phyloP scores from a whole-genome alignment of 129 eudicot species.

The Flaveria bidentis region DNA sequence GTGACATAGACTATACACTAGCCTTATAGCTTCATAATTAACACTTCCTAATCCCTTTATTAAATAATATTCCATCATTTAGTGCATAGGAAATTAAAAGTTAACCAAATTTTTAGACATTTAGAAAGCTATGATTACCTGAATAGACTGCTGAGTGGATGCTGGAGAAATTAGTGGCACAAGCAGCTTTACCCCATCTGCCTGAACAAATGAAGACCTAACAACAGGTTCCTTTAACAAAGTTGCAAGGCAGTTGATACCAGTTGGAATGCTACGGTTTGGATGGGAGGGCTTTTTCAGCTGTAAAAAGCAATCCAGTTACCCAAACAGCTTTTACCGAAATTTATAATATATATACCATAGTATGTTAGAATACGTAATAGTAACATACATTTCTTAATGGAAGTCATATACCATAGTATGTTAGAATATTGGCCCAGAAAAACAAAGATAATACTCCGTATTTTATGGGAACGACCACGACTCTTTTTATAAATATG shows the following conservation, averaged over 20 bases:
- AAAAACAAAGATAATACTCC: no score
- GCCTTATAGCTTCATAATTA: neutral
- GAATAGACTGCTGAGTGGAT: slow-evolving; percentile 96
- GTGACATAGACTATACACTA: neutral
- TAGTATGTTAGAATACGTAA: neutral
- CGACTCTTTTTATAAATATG: no score
- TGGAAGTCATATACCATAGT: no score
- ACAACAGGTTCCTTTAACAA: slow-evolving; percentile 80
- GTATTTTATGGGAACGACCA: no score
- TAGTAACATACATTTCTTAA: neutral
- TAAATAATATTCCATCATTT: slow-evolving; percentile 7
- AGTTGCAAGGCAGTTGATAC: slow-evolving; percentile 72
- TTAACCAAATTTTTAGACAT: neutral
- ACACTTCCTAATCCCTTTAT: neutral
- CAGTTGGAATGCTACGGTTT: slow-evolving; percentile 62
- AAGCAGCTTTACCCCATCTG: slow-evolving; percentile 90
- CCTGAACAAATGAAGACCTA: slow-evolving; percentile 88
- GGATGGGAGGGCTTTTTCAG: slow-evolving; percentile 94
- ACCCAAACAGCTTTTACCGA: slow-evolving; percentile 2
- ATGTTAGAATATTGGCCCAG: no score
- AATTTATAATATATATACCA: neutral
- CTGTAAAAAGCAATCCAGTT: slow-evolving; percentile 44
- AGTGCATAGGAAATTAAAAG: neutral
- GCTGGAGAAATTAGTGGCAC: slow-evolving; percentile 91
- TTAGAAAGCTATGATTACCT: slow-evolving; percentile 43